Evolutionary conservation across 106 monocot species (phyloP).

Genomic region (Agapanthus africanus): DNA sequence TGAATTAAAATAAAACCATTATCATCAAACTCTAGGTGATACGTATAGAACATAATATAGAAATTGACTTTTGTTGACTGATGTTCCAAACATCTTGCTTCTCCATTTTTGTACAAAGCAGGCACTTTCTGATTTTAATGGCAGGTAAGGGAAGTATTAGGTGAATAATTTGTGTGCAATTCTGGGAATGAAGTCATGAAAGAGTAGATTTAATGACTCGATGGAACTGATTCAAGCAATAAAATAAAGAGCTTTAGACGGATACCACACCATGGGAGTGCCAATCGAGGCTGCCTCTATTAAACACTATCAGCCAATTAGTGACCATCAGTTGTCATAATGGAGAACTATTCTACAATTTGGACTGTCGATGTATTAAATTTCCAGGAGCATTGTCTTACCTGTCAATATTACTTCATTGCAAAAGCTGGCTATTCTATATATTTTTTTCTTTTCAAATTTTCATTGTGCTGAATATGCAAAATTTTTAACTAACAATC

Average conservation of each 20-base stretch:
- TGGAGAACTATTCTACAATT: background rate
- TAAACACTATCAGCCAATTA: background rate
- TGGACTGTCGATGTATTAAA: background rate
- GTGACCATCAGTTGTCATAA: background rate
- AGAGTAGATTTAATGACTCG: too few species aligned
- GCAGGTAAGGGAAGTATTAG: too few species aligned
- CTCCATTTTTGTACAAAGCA: too few species aligned
- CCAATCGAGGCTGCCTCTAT: background rate
- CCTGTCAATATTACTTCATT: background rate
- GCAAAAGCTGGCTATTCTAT: background rate
- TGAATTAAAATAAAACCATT: background rate
- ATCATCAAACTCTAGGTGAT: background rate
- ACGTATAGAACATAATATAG: too few species aligned
- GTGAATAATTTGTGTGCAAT: too few species aligned
- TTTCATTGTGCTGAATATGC: too few species aligned
- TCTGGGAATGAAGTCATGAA: too few species aligned
- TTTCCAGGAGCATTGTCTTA: background rate
- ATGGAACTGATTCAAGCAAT: too few species aligned
- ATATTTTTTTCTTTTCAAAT: background rate
- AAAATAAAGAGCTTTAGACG: too few species aligned
- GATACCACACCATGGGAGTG: background rate
- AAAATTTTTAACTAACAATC: background rate
- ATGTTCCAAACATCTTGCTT: too few species aligned
- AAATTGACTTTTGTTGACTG: too few species aligned
- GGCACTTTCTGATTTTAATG: too few species aligned